Base-by-base conservation (phyloP, 257 asterid species). In the Primulina eburnea region DNA sequence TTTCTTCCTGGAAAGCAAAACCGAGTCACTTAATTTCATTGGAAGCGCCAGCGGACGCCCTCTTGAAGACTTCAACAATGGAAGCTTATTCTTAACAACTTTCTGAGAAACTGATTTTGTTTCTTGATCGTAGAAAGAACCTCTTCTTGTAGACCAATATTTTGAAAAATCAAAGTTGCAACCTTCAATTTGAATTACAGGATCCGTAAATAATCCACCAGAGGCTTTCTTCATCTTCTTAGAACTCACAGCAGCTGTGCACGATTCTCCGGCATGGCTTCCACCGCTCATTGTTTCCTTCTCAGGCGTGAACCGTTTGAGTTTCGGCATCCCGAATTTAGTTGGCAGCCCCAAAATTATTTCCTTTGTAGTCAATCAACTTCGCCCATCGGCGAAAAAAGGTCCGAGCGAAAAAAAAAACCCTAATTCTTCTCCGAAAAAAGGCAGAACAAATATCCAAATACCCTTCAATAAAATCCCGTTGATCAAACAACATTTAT, bases 11-110 rank as follows among this genome's bases (percentile, higher is more conserved):
- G 86, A 78, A 62, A 78, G 88, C 73, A 91, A 17, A 65, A 90
- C 87, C 0, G 96, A 85, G 68, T 93, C 96, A 2, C 47, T 82
- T 50, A 79, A 87, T 63, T 78, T 88, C 55, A 67, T 72, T 2
- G 97, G 96, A 24, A 89, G 86, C 3, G 74, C 82, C 75, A 87
- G 89, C 70, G 71, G 70, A 32, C 96, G 91, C n/a, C 96, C 96
- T 47, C 96, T 81, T 0, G 99, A 87, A 53, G 96, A 87, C 80
- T 79, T 94, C 77, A 87, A 71, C 68, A 86, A 61, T 3, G 94
- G 95, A 71, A 88, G 89, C 70, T 77, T 82, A 65, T 35, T 71
- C 58, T 73, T 76, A 58, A 71, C 65, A 65, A 68, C 81, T 55
- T 60, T 72, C 67, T 24, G 68, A 7, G 60, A 24, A 65, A 70